Percentiles rank a stretch among this genome's conserved stretches.
These are phyloP conservation scores for Penicillium brevicompactum DNA, from an alignment of 2,329 filamentous ascomycete species.

Conservation along the genomic window DNA sequence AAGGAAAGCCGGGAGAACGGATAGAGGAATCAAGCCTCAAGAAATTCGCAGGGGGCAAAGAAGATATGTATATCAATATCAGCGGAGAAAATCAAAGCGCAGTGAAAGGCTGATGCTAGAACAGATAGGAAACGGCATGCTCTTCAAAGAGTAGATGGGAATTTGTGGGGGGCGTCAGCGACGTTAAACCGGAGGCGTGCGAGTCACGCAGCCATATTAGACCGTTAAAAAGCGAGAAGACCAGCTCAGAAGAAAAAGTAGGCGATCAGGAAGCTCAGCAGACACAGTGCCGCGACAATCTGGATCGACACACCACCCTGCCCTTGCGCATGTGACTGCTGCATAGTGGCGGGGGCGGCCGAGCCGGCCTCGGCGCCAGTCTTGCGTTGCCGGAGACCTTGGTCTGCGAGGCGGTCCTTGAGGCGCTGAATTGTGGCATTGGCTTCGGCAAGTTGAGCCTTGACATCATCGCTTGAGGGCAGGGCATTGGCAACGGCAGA, in stretches of 20 bases:
- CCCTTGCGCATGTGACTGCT: conserved; percentile 58
- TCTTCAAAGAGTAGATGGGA: conserved; percentile 27
- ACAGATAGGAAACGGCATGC: conserved; percentile 25
- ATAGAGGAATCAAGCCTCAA: background rate
- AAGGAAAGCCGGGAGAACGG: conserved; percentile 3
- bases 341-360: conserved; percentile 50
- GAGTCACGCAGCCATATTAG: conserved; percentile 5
- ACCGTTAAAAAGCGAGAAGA: conserved; percentile 12
- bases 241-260: conserved; percentile 85
- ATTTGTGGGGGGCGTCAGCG: conserved; percentile 25
- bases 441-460: conserved; percentile 73
- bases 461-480: conserved; percentile 63
- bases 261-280: conserved; percentile 88
- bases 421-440: conserved; percentile 72
- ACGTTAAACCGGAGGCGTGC: conserved; percentile 25
- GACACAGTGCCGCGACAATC: conserved; percentile 78
- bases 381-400: conserved; percentile 79
- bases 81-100: conserved; percentile 13
- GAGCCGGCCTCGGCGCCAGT: conserved; percentile 58
- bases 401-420: conserved; percentile 64
- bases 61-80: conserved; percentile 20
- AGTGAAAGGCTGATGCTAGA: conserved; percentile 30
- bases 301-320: conserved; percentile 81
- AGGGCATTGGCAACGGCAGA: conserved; percentile 53
- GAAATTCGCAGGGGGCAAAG: conserved; percentile 9